Evolutionary conservation across 192 early-diverging fungal genomes (phyloP).

Genomic region (Umbelopsis sp.): DNA sequence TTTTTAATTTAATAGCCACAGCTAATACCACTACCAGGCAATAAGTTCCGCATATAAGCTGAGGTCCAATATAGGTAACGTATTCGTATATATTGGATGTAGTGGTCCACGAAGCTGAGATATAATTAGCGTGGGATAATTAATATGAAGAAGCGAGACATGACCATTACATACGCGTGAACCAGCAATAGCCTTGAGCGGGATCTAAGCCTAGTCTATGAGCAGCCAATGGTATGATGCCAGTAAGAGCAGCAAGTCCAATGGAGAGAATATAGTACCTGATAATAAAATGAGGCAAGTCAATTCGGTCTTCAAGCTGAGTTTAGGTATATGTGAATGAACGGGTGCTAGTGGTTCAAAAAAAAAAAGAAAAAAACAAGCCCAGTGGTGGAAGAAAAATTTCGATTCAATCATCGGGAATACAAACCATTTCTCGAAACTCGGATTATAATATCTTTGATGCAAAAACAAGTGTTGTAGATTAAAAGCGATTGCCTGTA

Average conservation of each 20-base stretch:
- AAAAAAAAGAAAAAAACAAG: not conserved
- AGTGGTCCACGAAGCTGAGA: conserved; percentile 13
- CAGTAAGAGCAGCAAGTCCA: not conserved
- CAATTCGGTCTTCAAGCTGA: not conserved
- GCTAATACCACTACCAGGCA: conserved; percentile 13
- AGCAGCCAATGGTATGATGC: conserved; percentile 12
- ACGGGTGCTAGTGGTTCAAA: not conserved
- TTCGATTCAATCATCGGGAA: not conserved
- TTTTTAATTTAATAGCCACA: conserved; percentile 16
- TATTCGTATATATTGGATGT: conserved; percentile 21
- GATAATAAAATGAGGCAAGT: not conserved
- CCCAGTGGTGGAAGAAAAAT: not conserved
- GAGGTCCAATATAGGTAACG: conserved; percentile 14
- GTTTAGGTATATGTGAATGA: not conserved
- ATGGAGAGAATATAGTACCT: conserved; percentile 23
- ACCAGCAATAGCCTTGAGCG: conserved; percentile 20
- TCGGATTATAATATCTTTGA: conserved; percentile 10
- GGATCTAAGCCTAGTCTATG: not conserved
- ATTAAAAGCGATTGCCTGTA: conserved; percentile 22
- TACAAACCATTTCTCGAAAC: conserved; percentile 27
- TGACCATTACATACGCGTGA: not conserved
- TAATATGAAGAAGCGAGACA: not conserved
- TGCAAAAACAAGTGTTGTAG: conserved; percentile 23
- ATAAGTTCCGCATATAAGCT: conserved; percentile 10
- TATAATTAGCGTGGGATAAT: conserved; percentile 16